Evolutionary conservation across 495 filamentous ascomycete genomes (phyloP), one percentile per base, ranked within the genome.

Genomic region (Neurospora sp.): DNA sequence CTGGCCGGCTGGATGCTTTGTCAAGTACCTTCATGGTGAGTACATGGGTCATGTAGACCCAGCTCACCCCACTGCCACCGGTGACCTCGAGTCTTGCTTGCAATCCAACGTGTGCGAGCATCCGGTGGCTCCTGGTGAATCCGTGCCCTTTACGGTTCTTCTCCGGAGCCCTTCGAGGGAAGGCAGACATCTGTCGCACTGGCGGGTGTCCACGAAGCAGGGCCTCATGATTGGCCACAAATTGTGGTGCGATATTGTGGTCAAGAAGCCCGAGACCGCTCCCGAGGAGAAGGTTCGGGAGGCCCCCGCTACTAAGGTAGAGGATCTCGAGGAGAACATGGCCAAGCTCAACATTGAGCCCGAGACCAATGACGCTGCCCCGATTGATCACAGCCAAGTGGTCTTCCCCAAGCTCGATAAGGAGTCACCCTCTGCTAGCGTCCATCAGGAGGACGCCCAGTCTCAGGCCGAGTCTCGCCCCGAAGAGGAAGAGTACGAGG

Each of bases 331-430:
- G 72, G 73, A 73, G 39, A 59, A 78, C 71, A 70, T 27, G 71
- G 69, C 75, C 66, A 74, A 77, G 72, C 72, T 75, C 39, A 72
- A 75, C 31, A 73, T 59, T 74, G 81, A 72, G 70, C 69, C 14
- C 31, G 72, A 44, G 73, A 40, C 40, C 10, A 71, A 75, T 66
- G 72, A 81, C 70, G 70, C 70, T 14, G 72, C 44, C 66, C 59
- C 72, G 46, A 39, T 73, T 31, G 69, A 77, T 69, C 73, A 86
- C 70, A 92, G 91, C 80, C 88, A 90, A 72, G 97, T 98, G 93
- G 94, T 98, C 78, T 98, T 99, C 89, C 96, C 96, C 74, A 95
- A 92, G 82, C 88, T 99, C 23, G 93, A 96, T 74, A 97, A 97
- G 82, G 96, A 98, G 81, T 96, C 94, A 20, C 95, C 96, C 5